Base-by-base conservation (phyloP, 1,139 yeast species). In the Pichia sp. region DNA sequence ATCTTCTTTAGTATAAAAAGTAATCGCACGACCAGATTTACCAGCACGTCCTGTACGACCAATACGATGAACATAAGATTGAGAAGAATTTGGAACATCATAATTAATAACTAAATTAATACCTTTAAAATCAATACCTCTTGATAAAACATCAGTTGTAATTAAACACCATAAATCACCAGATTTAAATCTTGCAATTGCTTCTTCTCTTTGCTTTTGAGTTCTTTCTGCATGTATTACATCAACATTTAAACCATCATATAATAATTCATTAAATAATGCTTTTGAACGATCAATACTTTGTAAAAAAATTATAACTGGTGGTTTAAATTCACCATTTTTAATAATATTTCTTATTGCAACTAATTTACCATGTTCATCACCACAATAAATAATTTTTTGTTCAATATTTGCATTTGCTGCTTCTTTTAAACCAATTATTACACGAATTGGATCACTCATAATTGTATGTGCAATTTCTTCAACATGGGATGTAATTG, bases 41-140 rank as follows among this genome's bases (percentile, higher is more conserved):
- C 96, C 96, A 45, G 92, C 96, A 74, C 99, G 83, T 56, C 98
- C 99, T 2, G 98, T 92, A 73, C 99, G 85, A 66, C 99, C 99
- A 59, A 94, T 88, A 70, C 99, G 79, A 67, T 94, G 99, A 41
- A 94, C 96, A 65, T 94, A 94, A 0, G 96, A 84, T 66, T 92
- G 97, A 0, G 97, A 88, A 45, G 86, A 79, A 59, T 83, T 88
- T 18, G 99, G 99, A 5, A 92, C 96, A 68, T 94, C 99, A 65
- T 92, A 94, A 67, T 94, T 94, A 58, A 94, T 86, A 34, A 94
- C 97, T 53, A 92, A 67, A 61, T 90, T 90, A 39, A 94, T 95
- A 39, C 97, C 97, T 63, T 88, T 88, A 71, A 94, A 94, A 68
- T 94, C 98, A 51, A 94, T 89, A 72, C 99, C 99, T 70, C 99